phyloP scores from a whole-genome alignment of 2,329 filamentous ascomycete genomes.

The Cadophora gregata region DNA sequence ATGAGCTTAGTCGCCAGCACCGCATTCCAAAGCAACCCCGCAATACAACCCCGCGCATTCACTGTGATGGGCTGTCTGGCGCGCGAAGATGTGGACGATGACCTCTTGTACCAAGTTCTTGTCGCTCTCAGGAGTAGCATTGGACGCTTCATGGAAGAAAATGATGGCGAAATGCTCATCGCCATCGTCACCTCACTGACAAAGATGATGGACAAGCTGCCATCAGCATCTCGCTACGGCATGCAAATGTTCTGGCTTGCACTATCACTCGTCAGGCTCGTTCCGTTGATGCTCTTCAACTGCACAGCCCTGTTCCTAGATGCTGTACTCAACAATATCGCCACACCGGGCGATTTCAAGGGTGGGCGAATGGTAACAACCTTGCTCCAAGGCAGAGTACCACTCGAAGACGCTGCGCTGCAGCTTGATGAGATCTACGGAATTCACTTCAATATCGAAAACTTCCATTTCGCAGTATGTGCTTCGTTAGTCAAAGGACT shows the following conservation, averaged over 20 bases:
- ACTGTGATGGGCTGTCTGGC: constrained; percentile 75
- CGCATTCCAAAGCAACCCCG: constrained; percentile 75
- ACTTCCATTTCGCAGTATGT: constrained; percentile 71
- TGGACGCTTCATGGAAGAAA: constrained; percentile 67
- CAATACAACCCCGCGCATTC: constrained; percentile 72
- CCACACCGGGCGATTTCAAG: constrained; percentile 63
- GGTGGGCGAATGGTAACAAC: constrained; percentile 64
- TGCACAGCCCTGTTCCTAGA: constrained; percentile 69
- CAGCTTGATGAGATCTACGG: constrained; percentile 70
- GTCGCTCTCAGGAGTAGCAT: constrained; percentile 71
- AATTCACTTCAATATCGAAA: constrained; percentile 67
- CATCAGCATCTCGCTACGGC: constrained; percentile 69
- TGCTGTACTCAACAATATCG: constrained; percentile 68
- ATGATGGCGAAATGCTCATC: constrained; percentile 70
- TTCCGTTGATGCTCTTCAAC: constrained; percentile 68
- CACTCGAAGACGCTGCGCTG: constrained; percentile 66
- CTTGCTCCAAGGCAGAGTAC: constrained; percentile 64
- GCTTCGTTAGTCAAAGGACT: constrained; percentile 69
- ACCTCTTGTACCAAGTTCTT: constrained; percentile 73
- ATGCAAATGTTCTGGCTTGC: constrained; percentile 74
- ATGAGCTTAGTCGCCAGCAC: constrained; percentile 77
- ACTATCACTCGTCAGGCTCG: constrained; percentile 68
- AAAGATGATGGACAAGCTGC: constrained; percentile 74
- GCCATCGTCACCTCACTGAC: constrained; percentile 71
- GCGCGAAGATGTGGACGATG: constrained; percentile 74